Conservation (phyloP, 2,329 filamentous ascomycete species). For the Phialophora chinensis region DNA sequence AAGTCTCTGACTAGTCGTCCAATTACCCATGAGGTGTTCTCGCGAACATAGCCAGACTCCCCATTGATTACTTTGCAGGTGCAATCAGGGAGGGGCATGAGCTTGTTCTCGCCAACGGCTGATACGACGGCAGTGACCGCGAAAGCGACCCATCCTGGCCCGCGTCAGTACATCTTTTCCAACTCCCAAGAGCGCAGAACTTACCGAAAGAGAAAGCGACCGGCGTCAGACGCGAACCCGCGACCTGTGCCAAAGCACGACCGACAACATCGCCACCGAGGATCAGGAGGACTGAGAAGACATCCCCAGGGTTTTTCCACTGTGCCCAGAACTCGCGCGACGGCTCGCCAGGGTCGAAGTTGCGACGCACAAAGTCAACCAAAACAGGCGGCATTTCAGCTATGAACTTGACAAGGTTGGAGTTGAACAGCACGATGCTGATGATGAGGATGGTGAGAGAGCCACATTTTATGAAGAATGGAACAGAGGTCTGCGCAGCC, state of each 20-base stretch:
- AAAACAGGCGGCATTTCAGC: slow-evolving; percentile 19
- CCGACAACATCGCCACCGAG: slow-evolving; percentile 47
- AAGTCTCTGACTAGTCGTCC: slow-evolving; percentile 53
- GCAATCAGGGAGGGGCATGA: slow-evolving; percentile 47
- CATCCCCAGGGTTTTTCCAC: slow-evolving; percentile 29
- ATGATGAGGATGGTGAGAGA: background rate
- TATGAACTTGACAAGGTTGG: background rate
- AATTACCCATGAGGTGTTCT: slow-evolving; percentile 53
- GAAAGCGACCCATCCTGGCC: slow-evolving; percentile 47
- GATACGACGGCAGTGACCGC: slow-evolving; percentile 42
- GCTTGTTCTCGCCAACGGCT: slow-evolving; percentile 43
- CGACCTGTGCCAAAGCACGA: slow-evolving; percentile 45
- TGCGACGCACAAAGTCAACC: slow-evolving; percentile 11
- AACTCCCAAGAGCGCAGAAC: background rate
- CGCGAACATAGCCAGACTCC: slow-evolving; percentile 44
- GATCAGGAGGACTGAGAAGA: slow-evolving; percentile 44
- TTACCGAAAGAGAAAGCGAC: slow-evolving; percentile 47
- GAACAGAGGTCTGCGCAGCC: background rate
- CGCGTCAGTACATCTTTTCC: background rate
- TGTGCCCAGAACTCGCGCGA: slow-evolving; percentile 20
- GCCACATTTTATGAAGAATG: slow-evolving; percentile 1
- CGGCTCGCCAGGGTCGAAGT: slow-evolving; percentile 20
- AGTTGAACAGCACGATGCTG: slow-evolving; percentile 11
- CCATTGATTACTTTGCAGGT: slow-evolving; percentile 46
- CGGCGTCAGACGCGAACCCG: slow-evolving; percentile 39